These are phyloP conservation scores for Psilocybe cubensis DNA, from an alignment of 768 basidiomycete species.

Conservation along the genomic window DNA sequence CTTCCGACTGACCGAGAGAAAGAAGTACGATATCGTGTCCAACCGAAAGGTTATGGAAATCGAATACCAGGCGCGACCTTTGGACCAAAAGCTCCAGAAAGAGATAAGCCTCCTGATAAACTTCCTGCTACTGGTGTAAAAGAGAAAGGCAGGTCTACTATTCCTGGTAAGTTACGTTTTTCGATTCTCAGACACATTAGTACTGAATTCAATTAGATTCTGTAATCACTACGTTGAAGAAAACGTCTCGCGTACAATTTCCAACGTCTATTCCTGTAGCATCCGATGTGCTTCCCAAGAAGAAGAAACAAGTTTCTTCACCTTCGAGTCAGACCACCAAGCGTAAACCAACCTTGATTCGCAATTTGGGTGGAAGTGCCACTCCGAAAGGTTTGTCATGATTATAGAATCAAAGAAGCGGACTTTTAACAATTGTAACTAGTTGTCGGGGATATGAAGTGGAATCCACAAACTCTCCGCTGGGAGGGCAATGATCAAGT, in stretches of 20 bases:
- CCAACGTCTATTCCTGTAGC: conserved; percentile 38
- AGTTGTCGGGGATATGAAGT: conserved; percentile 97
- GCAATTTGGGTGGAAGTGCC: conserved; percentile 71
- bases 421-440: neutral
- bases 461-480: conserved; percentile 87
- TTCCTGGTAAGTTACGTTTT: conserved; percentile 41
- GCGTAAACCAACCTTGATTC: conserved; percentile 87
- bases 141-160: conserved; percentile 49
- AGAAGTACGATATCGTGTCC: conserved; percentile 73
- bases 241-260: conserved; percentile 59
- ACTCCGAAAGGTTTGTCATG: conserved; percentile 71
- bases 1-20: conserved; percentile 85
- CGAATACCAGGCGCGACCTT: conserved; percentile 62
- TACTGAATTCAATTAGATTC: conserved; percentile 29
- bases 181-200: conserved; percentile 7
- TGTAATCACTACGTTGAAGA: conserved; percentile 58
- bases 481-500: conserved; percentile 99
- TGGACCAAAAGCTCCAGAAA: conserved; percentile 35
- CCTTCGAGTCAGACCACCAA: conserved; percentile 45
- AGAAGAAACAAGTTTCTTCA: conserved; percentile 55
- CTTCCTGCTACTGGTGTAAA: conserved; percentile 66
- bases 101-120: conserved; percentile 44
- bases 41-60: conserved; percentile 69
- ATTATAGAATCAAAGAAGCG: neutral
- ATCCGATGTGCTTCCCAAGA: conserved; percentile 44